phyloP scores from a whole-genome alignment of 805 yeast species.

The Candida michaelii region DNA sequence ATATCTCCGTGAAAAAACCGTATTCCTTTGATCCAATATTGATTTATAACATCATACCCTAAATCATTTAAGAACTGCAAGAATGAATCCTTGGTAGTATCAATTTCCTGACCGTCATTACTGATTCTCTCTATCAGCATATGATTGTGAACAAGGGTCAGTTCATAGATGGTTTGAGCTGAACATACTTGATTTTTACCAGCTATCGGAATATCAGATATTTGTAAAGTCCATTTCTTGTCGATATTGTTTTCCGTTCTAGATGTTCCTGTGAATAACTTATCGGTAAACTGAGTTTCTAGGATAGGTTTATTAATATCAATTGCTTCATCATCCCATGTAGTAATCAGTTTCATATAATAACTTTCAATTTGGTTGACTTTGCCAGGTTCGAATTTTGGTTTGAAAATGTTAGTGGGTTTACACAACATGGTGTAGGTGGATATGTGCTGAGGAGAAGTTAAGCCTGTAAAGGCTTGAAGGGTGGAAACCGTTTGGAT shows the following conservation, averaged over 20 bases:
- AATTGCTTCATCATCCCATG: constrained; percentile 39
- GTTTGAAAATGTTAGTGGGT: constrained; percentile 52
- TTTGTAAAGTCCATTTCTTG: constrained; percentile 59
- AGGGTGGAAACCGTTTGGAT: constrained; percentile 47
- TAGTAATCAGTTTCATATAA: constrained; percentile 47
- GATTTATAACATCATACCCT: constrained; percentile 67
- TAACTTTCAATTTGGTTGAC: constrained; percentile 58
- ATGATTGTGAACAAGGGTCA: constrained; percentile 52
- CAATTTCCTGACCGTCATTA: constrained; percentile 4
- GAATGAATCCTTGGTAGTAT: constrained; percentile 31
- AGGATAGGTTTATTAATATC: constrained; percentile 25
- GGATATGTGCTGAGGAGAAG: constrained; percentile 43
- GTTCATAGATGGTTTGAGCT: constrained; percentile 62
- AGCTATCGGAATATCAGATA: constrained; percentile 74
- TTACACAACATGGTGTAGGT: constrained; percentile 50
- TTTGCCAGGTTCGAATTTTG: constrained; percentile 55
- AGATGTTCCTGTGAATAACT: constrained; percentile 25
- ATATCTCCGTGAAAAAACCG: constrained; percentile 62
- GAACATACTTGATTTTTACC: constrained; percentile 65
- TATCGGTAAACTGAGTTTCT: constrained; percentile 24
- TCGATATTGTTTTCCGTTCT: not conserved
- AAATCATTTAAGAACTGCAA: constrained; percentile 53
- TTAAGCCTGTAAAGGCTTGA: constrained; percentile 51
- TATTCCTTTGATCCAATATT: constrained; percentile 61
- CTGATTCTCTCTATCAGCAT: constrained; percentile 18